A percentile compares a stretch with the other conserved stretches of the same genome.
Conservation (phyloP, 305 asterid genomes). For the Rubia tinctorum region DNA sequence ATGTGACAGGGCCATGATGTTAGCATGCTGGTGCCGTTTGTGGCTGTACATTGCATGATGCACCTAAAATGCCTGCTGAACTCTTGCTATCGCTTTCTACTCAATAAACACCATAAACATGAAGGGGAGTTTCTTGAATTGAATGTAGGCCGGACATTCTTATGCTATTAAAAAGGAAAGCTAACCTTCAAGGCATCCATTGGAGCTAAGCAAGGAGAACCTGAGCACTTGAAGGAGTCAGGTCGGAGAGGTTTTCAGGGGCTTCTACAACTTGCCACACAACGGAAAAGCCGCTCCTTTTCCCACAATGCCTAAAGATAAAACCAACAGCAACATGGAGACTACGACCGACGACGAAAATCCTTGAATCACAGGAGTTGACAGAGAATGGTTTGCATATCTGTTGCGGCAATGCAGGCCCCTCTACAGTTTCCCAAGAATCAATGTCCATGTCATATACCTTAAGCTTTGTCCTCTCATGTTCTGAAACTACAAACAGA, state of each 20-base stretch:
- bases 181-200: too few species aligned
- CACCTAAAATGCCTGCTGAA: too few species aligned
- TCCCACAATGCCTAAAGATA: conserved; percentile 25
- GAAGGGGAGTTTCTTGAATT: too few species aligned
- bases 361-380: conserved; percentile 53
- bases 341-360: conserved; percentile 78
- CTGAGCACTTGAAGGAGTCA: conserved; percentile 85
- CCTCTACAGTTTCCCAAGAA: conserved; percentile 82
- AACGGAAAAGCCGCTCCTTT: conserved; percentile 43
- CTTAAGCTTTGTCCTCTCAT: conserved; percentile 81
- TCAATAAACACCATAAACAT: too few species aligned
- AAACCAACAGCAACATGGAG: conserved; percentile 89
- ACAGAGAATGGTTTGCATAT: conserved; percentile 91
- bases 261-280: conserved; percentile 76
- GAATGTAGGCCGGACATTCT: too few species aligned
- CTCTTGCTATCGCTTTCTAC: too few species aligned
- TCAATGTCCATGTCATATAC: conserved; percentile 64
- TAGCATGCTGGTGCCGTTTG: not conserved
- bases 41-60: too few species aligned
- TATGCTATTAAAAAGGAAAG: too few species aligned
- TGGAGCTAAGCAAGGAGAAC: conserved; percentile 73
- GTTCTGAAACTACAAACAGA: conserved; percentile 87
- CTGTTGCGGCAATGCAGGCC: conserved; percentile 77
- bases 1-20: not conserved
- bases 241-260: conserved; percentile 57